Percentiles rank a stretch among this genome's conserved stretches.
Evolutionary conservation across 352 stramenopile species (phyloP).

Genomic region (Pythium oligandrum): DNA sequence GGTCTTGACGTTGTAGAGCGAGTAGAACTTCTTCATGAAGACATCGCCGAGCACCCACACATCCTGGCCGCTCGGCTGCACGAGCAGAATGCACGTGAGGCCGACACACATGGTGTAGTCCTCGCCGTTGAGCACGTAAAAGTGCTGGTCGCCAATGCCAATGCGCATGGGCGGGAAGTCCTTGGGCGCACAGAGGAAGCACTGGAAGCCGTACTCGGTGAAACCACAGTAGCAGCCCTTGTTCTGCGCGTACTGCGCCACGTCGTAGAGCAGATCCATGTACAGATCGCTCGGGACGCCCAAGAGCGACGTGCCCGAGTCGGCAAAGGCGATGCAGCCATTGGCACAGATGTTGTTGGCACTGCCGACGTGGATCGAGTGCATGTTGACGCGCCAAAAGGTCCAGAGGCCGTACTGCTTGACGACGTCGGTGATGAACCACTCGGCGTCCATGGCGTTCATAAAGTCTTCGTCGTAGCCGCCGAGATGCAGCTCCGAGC

Average conservation of each 20-base stretch:
- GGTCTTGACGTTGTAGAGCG: constrained; percentile 87
- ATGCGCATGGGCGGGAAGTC: constrained; percentile 68
- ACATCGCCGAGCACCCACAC: constrained; percentile 97
- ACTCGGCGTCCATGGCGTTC: constrained; percentile 37
- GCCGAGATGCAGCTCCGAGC: constrained; percentile 70
- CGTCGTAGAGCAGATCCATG: constrained; percentile 65
- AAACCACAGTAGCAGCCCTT: constrained; percentile 75
- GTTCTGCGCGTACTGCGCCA: constrained; percentile 54
- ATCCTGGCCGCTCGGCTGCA: constrained; percentile 73
- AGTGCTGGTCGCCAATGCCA: constrained; percentile 54
- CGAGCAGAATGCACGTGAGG: constrained; percentile 66
- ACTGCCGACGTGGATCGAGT: constrained; percentile 51
- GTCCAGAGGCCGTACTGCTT: constrained; percentile 78
- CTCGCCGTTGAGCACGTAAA: constrained; percentile 54
- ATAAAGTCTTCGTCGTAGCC: constrained; percentile 60
- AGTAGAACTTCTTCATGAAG: constrained; percentile 96
- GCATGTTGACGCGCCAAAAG: constrained; percentile 75
- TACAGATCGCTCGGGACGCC: constrained; percentile 86
- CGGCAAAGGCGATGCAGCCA: constrained; percentile 90
- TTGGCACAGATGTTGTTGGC: constrained; percentile 36
- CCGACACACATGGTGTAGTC: constrained; percentile 83
- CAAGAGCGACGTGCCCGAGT: constrained; percentile 97
- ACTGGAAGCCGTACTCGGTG: constrained; percentile 79
- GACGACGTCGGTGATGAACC: constrained; percentile 69
- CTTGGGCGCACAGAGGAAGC: constrained; percentile 58